phyloP scores from a whole-genome alignment of 345 rosid species.

The Rhizophora apiculata region DNA sequence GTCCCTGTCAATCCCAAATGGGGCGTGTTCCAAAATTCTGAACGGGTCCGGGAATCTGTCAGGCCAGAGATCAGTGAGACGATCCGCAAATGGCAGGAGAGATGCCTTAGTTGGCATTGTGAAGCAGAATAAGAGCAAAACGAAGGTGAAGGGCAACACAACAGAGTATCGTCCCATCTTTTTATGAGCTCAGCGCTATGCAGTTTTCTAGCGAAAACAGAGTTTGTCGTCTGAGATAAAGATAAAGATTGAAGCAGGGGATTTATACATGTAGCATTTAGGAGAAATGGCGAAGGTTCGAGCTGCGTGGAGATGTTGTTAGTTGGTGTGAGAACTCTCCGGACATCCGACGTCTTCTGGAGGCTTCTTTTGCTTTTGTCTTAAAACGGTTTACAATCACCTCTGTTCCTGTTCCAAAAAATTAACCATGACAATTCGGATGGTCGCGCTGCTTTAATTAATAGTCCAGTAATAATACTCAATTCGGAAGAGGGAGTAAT shows the following conservation, averaged over 20 bases:
- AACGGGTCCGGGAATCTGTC: constrained; percentile 54
- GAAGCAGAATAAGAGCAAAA: constrained; percentile 19
- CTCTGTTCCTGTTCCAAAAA: background rate
- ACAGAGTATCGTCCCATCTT: constrained; percentile 15
- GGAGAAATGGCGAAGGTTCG: constrained; percentile 3
- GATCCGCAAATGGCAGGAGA: constrained; percentile 42
- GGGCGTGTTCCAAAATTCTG: constrained; percentile 59
- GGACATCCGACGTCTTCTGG: background rate
- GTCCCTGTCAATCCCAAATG: constrained; percentile 49
- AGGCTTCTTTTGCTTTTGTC: background rate
- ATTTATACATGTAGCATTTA: background rate
- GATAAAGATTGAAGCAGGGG: no score
- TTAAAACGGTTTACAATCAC: background rate
- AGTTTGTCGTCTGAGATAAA: no score
- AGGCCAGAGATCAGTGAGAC: constrained; percentile 45
- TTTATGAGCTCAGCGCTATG: background rate
- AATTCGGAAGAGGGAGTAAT: no score
- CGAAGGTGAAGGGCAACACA: background rate
- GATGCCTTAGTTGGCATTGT: constrained; percentile 29
- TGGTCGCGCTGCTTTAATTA: no score
- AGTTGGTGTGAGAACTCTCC: no score
- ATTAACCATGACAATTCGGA: background rate
- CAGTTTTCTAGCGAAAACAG: no score
- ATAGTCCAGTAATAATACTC: no score
- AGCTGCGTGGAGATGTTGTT: background rate